A percentile compares a stretch with the other conserved stretches of the same genome.
Conservation (phyloP, 257 asterid species). For the Gentiana dahurica region DNA sequence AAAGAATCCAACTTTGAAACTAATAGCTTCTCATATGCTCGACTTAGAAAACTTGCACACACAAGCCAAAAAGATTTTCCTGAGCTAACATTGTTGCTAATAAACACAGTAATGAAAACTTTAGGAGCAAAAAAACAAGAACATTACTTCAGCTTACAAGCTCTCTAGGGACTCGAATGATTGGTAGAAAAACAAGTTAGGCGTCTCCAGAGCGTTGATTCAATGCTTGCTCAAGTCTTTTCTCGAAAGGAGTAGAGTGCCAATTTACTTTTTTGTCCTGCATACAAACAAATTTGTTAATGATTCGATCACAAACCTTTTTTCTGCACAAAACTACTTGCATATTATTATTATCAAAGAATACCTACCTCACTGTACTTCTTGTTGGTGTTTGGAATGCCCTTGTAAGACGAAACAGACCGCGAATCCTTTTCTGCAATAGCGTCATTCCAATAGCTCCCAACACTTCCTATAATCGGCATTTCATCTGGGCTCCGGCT, state of each 20-base stretch:
- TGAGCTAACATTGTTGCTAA: not conserved
- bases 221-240: constrained; percentile 74
- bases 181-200: constrained; percentile 6
- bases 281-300: constrained; percentile 15
- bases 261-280: constrained; percentile 88
- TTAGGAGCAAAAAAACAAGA: constrained; percentile 1
- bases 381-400: constrained; percentile 87
- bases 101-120: not conserved
- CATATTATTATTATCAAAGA: constrained; percentile 8
- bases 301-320: not conserved
- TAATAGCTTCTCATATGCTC: no score
- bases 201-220: constrained; percentile 36
- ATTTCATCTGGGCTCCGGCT: constrained; percentile 80
- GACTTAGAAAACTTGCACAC: not conserved
- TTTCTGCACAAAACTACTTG: not conserved
- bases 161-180: constrained; percentile 8
- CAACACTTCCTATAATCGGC: constrained; percentile 90
- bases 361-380: constrained; percentile 77
- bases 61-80: not conserved
- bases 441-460: constrained; percentile 70
- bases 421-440: constrained; percentile 25
- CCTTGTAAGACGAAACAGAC: constrained; percentile 55
- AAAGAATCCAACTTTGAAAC: no score
- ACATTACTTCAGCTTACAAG: constrained; percentile 10
- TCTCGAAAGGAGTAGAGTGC: constrained; percentile 90